These are phyloP conservation scores for Ocimum tenuiflorum DNA, from an alignment of 257 asterid species.

Conservation along the genomic window DNA sequence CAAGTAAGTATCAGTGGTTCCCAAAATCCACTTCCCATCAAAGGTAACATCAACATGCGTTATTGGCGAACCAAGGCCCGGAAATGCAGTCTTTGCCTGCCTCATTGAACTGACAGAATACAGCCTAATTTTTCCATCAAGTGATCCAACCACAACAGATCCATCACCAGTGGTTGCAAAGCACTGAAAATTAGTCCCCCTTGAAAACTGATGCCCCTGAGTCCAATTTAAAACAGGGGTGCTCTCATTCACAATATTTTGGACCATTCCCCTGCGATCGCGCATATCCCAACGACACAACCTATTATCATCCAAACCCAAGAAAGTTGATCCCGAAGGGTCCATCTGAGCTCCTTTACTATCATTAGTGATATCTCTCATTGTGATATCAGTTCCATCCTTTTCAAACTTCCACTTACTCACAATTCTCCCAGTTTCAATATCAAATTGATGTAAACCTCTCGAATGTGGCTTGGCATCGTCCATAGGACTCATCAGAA, in stretches of 20 bases:
- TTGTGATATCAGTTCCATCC: constrained; percentile 83
- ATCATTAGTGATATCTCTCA: constrained; percentile 89
- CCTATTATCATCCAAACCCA: constrained; percentile 90
- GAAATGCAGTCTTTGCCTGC: constrained; percentile 94
- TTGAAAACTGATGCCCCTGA: constrained; percentile 92
- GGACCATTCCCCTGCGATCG: constrained; percentile 77
- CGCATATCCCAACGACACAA: constrained; percentile 99
- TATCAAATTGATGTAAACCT: constrained; percentile 89
- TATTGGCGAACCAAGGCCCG: constrained; percentile 89
- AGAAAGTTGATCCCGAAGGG: constrained; percentile 88
- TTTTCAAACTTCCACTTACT: constrained; percentile 93
- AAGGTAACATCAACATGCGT: constrained; percentile 94
- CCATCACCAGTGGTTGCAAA: constrained; percentile 99
- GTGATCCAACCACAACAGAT: constrained; percentile 87
- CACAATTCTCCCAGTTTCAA: constrained; percentile 78
- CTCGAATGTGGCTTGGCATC: constrained; percentile 55
- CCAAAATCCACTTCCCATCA: constrained; percentile 96
- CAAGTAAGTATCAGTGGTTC: constrained; percentile 85
- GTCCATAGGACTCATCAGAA: constrained; percentile 81
- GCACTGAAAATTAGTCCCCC: constrained; percentile 94
- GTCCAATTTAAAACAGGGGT: constrained; percentile 95
- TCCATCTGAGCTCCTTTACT: constrained; percentile 91
- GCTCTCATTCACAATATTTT: constrained; percentile 56
- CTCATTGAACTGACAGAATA: constrained; percentile 85
- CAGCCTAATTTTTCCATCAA: constrained; percentile 94